Percentiles rank a stretch among this genome's conserved stretches.
Conservation (phyloP, 345 rosid genomes). For the Melaleuca alternifolia region DNA sequence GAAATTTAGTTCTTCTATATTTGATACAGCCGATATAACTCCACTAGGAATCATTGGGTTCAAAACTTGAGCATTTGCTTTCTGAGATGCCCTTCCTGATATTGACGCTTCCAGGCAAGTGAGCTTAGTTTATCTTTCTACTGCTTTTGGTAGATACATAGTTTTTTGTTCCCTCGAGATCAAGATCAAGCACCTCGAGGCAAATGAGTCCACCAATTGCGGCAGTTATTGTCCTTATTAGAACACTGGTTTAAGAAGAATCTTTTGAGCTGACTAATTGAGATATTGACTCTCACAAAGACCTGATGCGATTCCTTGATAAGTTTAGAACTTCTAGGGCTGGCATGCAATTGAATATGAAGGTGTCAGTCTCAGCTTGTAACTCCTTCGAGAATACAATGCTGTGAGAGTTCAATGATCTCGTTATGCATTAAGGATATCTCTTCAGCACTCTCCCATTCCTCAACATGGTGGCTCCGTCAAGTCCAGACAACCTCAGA, state of each 20-base stretch:
- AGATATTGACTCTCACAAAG: too few relatives aligned
- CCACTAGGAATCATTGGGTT: background rate
- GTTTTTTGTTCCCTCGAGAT: constrained; percentile 4
- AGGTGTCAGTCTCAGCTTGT: too few relatives aligned
- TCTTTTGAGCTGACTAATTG: too few relatives aligned
- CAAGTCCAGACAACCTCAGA: background rate
- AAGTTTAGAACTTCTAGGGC: too few relatives aligned
- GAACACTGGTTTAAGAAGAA: too few relatives aligned
- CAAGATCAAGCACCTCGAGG: too few relatives aligned
- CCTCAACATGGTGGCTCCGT: background rate
- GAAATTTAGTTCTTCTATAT: background rate
- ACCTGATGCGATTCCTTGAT: too few relatives aligned
- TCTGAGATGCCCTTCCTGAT: background rate
- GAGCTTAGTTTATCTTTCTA: background rate
- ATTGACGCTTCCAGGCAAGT: background rate
- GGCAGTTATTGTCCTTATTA: too few relatives aligned
- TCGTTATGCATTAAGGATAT: background rate
- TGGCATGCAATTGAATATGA: too few relatives aligned
- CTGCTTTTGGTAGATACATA: constrained; percentile 2
- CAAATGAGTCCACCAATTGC: too few relatives aligned
- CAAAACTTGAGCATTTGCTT: background rate
- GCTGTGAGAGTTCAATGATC: background rate
- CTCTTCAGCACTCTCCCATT: background rate
- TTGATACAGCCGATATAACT: too few relatives aligned
- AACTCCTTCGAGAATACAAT: too few relatives aligned